A percentile compares a stretch with the other conserved stretches of the same genome.
Conservation (phyloP, 2,329 filamentous ascomycete species). For the Mollisia scopiformis region DNA sequence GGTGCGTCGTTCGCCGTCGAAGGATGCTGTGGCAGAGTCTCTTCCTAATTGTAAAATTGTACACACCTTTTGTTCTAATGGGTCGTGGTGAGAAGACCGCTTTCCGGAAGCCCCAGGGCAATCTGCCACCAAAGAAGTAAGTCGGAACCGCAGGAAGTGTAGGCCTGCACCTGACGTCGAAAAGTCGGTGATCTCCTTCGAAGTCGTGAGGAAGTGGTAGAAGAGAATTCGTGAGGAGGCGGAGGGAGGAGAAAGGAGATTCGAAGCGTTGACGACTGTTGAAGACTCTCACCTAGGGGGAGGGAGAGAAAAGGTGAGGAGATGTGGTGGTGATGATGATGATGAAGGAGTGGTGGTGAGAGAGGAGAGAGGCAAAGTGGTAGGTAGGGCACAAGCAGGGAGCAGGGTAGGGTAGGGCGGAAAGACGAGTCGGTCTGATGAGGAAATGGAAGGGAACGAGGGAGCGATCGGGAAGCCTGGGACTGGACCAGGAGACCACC, state of each 20-base stretch:
- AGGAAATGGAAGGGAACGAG: neutral
- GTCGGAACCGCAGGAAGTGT: slow-evolving; percentile 15
- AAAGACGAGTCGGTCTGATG: neutral
- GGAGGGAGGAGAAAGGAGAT: neutral
- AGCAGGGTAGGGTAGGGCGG: neutral
- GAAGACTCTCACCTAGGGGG: slow-evolving; percentile 2
- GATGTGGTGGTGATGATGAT: neutral
- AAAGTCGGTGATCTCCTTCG: slow-evolving; percentile 9
- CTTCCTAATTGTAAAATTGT: slow-evolving; percentile 2
- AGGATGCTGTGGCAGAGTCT: neutral
- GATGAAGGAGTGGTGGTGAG: neutral
- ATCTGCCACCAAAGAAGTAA: neutral
- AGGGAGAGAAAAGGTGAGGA: slow-evolving; percentile 4
- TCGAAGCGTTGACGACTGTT: neutral
- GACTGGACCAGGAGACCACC: neutral
- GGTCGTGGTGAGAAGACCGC: neutral
- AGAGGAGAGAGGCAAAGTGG: too few species aligned
- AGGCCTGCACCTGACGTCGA: slow-evolving; percentile 25
- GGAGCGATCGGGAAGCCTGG: neutral
- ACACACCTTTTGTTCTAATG: slow-evolving; percentile 22
- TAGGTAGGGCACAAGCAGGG: neutral
- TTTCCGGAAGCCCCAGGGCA: slow-evolving; percentile 4
- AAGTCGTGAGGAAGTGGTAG: slow-evolving; percentile 1
- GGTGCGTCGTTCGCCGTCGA: neutral
- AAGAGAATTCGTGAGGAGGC: neutral